These are phyloP conservation scores for Boletellus sp. DNA, from an alignment of 768 basidiomycete species.

Conservation along the genomic window DNA sequence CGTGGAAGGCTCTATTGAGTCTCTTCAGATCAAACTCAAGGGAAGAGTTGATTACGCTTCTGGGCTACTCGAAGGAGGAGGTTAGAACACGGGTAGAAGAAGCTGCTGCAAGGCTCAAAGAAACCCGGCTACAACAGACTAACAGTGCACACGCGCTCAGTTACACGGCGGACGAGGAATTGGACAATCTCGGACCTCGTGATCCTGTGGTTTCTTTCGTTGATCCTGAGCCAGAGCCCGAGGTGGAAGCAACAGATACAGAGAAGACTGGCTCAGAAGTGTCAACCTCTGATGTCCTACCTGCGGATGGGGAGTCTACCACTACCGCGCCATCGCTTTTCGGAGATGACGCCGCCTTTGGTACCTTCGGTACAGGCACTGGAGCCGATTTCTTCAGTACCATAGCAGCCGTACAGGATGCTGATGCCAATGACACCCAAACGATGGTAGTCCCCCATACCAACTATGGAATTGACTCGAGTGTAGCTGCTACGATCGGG, in stretches of 20 bases:
- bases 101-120: slow-evolving; percentile 73
- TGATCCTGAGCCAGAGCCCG: slow-evolving; percentile 49
- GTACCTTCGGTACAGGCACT: slow-evolving; percentile 48
- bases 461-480: slow-evolving; percentile 79
- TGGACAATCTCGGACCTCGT: slow-evolving; percentile 46
- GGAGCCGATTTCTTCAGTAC: slow-evolving; percentile 89
- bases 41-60: slow-evolving; percentile 83
- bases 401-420: slow-evolving; percentile 53
- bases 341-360: slow-evolving; percentile 66
- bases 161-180: slow-evolving; percentile 37
- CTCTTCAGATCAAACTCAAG: slow-evolving; percentile 87
- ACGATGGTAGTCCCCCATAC: slow-evolving; percentile 69
- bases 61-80: slow-evolving; percentile 91
- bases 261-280: slow-evolving; percentile 59
- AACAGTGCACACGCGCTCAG: slow-evolving; percentile 29
- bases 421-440: slow-evolving; percentile 31
- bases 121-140: slow-evolving; percentile 27
- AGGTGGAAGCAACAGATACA: slow-evolving; percentile 24
- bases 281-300: slow-evolving; percentile 64
- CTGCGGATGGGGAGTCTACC: slow-evolving; percentile 70
- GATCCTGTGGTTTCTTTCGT: slow-evolving; percentile 83
- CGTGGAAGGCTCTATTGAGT: slow-evolving; percentile 86
- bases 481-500: slow-evolving; percentile 93
- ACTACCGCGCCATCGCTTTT: slow-evolving; percentile 88
- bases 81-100: slow-evolving; percentile 75